Evolutionary conservation across 108 stramenopile genomes (phyloP).

Genomic region (Aurantiochytrium sp.): DNA sequence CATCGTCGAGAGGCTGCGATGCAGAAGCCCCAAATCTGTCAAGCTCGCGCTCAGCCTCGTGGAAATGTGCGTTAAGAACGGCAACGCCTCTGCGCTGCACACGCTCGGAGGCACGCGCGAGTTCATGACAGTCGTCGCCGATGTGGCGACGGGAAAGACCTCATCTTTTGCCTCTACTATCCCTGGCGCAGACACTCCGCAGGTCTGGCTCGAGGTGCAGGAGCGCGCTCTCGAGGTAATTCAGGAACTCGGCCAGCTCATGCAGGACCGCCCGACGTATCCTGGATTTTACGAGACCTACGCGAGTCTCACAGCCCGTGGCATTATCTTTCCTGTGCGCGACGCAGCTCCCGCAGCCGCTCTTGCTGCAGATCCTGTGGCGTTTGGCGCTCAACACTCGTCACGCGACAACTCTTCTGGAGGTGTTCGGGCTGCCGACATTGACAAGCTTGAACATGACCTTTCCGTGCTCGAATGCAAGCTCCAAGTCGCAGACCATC

Average conservation of each 20-base stretch:
- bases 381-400: background rate
- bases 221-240: background rate
- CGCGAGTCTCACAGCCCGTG: background rate
- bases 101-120: background rate
- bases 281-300: background rate
- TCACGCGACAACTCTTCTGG: background rate
- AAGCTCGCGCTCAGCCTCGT: background rate
- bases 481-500: background rate
- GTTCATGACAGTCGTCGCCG: background rate
- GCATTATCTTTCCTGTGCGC: background rate
- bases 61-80: background rate
- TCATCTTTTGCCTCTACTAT: background rate
- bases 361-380: background rate
- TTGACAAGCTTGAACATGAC: slow-evolving; percentile 6
- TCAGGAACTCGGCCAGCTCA: background rate
- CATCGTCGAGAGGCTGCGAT: background rate
- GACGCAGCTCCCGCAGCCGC: background rate
- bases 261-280: background rate
- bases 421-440: background rate
- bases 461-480: background rate
- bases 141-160: background rate
- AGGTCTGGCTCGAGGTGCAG: background rate
- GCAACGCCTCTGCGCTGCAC: background rate
- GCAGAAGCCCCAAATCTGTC: background rate
- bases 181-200: background rate